Conservation (phyloP, 495 filamentous ascomycete species). For the Pseudoneurospora amorphoporcata region DNA sequence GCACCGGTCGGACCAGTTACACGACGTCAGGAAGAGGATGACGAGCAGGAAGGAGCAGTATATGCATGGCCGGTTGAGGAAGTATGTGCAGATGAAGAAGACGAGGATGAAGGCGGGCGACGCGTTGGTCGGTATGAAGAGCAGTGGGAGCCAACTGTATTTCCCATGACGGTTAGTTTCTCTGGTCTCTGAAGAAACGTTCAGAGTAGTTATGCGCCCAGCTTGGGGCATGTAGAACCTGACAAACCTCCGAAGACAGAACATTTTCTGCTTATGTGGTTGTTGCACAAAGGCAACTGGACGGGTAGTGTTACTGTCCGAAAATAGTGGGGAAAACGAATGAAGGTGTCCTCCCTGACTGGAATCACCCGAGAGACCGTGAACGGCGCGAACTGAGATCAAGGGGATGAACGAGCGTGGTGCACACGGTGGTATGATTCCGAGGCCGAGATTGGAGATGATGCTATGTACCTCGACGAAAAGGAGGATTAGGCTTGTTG, state of each 20-base stretch:
- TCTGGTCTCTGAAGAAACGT: too few species aligned
- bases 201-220: not conserved
- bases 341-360: not conserved
- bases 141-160: conserved; percentile 58
- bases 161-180: not conserved
- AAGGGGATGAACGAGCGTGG: not conserved
- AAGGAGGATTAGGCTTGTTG: not conserved
- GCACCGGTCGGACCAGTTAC: conserved; percentile 84
- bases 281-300: not conserved
- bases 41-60: conserved; percentile 85
- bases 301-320: not conserved
- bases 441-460: not conserved
- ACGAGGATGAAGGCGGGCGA: conserved; percentile 80
- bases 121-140: conserved; percentile 69
- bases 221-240: not conserved
- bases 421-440: not conserved
- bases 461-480: not conserved
- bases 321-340: not conserved
- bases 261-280: conserved; percentile 41
- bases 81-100: conserved; percentile 83
- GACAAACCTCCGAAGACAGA: conserved; percentile 71
- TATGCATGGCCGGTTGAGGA: conserved; percentile 80
- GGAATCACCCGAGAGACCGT: not conserved
- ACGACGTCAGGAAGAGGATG: conserved; percentile 80
- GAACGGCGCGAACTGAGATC: not conserved